Percentiles rank a stretch among this genome's conserved stretches.
phyloP scores from a whole-genome alignment of 805 yeast species.

The Ogataea parapolymorpha region DNA sequence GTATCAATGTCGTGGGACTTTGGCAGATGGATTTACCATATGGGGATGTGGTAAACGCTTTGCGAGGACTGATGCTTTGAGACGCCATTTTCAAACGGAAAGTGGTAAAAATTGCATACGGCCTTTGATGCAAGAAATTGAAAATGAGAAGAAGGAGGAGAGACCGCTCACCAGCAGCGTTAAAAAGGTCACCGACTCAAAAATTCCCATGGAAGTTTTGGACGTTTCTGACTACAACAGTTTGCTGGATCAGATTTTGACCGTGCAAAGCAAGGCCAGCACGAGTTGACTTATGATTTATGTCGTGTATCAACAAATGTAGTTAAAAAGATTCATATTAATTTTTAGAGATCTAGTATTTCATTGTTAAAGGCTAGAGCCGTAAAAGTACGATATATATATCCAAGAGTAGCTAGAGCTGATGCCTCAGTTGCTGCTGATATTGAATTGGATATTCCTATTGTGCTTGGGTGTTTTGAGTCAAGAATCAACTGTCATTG shows the following conservation, averaged over 20 bases:
- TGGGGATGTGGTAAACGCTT: conserved; percentile 86
- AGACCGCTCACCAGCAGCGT: neutral
- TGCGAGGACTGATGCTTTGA: conserved; percentile 76
- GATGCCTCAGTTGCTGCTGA: conserved; percentile 6
- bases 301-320: conserved; percentile 18
- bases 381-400: neutral
- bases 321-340: conserved; percentile 12
- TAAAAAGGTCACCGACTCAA: neutral
- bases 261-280: conserved; percentile 6
- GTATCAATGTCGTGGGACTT: conserved; percentile 64
- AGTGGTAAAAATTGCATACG: conserved; percentile 70
- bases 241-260: conserved; percentile 23
- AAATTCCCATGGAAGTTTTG: neutral
- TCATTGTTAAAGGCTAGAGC: neutral
- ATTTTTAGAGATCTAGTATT: neutral
- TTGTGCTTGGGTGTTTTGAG: neutral
- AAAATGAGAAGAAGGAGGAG: conserved; percentile 16
- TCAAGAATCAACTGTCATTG: neutral
- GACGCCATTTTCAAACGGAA: conserved; percentile 77
- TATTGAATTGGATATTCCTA: neutral
- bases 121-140: conserved; percentile 61
- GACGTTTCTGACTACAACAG: conserved; percentile 16
- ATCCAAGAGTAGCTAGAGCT: conserved; percentile 1
- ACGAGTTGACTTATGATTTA: neutral
- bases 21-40: conserved; percentile 47